These are phyloP conservation scores for Corniculantispora saksenae DNA, from an alignment of 2,329 filamentous ascomycete species.

Conservation along the genomic window DNA sequence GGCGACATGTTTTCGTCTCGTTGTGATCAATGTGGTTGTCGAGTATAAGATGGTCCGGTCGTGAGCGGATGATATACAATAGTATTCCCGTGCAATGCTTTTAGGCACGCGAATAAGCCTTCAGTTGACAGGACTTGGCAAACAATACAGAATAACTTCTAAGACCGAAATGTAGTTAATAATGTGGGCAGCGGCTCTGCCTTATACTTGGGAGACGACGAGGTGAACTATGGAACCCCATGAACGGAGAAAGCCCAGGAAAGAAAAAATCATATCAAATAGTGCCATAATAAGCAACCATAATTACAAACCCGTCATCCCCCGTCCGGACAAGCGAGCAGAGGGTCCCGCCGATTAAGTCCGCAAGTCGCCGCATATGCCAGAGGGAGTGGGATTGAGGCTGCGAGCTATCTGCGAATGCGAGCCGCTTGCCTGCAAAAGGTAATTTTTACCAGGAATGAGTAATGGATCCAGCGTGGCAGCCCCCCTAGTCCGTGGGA, in stretches of 20 bases:
- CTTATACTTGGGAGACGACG: slow-evolving; percentile 5
- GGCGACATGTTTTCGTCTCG: not conserved
- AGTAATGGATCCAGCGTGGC: not conserved
- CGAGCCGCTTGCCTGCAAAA: not conserved
- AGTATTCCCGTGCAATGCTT: not conserved
- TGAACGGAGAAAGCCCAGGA: not conserved
- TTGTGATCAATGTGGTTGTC: not conserved
- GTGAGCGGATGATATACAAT: not conserved
- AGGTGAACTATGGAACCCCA: not conserved
- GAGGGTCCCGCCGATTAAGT: not conserved
- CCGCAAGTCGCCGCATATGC: not conserved
- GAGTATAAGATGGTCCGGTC: not conserved
- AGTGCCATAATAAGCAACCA: not conserved
- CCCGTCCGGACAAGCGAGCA: not conserved
- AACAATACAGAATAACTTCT: not conserved
- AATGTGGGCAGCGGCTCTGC: not conserved
- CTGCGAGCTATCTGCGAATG: not conserved
- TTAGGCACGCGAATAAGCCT: not conserved
- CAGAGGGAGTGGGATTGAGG: not conserved
- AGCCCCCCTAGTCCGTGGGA: not conserved
- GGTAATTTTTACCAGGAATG: not conserved
- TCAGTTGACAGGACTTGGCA: not conserved
- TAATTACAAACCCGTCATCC: slow-evolving; percentile 7
- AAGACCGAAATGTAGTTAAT: not conserved
- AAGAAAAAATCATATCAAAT: not conserved